A percentile compares a stretch with the other conserved stretches of the same genome.
Conservation (phyloP, 192 early-diverging fungal genomes). For the Mortierella hygrophila region DNA sequence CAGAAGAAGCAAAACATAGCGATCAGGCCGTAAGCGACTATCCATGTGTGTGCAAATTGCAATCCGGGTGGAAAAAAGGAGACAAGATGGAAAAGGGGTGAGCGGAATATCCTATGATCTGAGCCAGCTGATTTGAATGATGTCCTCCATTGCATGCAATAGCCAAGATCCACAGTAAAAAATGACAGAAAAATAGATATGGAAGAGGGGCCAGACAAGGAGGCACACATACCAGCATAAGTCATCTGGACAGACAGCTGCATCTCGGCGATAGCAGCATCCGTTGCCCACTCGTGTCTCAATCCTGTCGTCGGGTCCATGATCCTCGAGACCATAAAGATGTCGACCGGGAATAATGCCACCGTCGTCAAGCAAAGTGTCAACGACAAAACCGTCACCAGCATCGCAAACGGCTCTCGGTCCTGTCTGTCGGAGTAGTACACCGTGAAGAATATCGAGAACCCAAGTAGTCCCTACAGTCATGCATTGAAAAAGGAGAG, state of each 20-base stretch:
- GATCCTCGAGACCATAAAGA: constrained; percentile 68
- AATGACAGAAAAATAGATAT: background rate
- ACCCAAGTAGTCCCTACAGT: constrained; percentile 50
- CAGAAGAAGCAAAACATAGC: constrained; percentile 61
- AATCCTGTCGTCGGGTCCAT: constrained; percentile 64
- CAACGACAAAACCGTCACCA: constrained; percentile 61
- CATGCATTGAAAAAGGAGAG: background rate
- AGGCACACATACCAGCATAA: constrained; percentile 60
- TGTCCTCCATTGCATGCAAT: background rate
- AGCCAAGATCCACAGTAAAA: background rate
- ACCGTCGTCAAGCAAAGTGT: constrained; percentile 62
- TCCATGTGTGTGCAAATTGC: background rate
- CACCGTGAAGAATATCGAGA: constrained; percentile 61
- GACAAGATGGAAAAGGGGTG: background rate
- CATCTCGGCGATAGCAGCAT: constrained; percentile 56
- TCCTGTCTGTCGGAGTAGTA: constrained; percentile 67
- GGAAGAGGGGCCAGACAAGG: background rate
- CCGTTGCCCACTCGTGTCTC: constrained; percentile 69
- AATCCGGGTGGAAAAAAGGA: background rate
- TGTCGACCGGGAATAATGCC: constrained; percentile 67
- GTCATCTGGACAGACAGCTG: constrained; percentile 51
- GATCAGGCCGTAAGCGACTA: constrained; percentile 65
- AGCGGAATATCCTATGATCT: background rate
- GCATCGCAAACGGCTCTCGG: constrained; percentile 63
- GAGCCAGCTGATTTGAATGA: background rate